Evolutionary conservation across 257 asterid species (phyloP), one percentile per base, ranked within the genome.

Genomic region (Solanum phureja): DNA sequence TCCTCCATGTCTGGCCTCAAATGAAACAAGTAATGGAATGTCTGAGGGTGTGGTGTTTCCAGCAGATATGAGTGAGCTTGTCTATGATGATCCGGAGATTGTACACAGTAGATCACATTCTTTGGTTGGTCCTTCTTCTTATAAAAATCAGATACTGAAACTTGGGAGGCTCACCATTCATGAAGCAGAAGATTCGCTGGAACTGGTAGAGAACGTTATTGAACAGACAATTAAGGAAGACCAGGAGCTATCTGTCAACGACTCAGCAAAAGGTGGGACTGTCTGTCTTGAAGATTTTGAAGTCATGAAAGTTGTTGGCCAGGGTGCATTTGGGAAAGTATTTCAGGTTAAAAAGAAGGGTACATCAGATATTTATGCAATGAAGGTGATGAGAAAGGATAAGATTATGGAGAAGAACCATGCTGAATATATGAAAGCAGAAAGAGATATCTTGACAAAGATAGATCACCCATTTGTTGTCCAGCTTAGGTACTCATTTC

Each of bases 351-450:
- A 90, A 73, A 90, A 92, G 90, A 93, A 34, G 82, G 94, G 93
- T 33, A 88, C 98, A 29, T 85, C 88, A 27, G 94, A 92, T 76
- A 93, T 93, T 83, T 94, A 86, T 87, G 98, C 96, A 35, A 94
- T 94, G 98, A 94, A 94, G 92, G 98, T 94, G 82, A 93, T 94
- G 96, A 84, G 96, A 85, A 94, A 94, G 90, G 98, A 94, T 87
- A 94, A 92, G 88, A 92, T 94, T 85, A 92, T 93, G 96, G 96
- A 93, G 94, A 94, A 93, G 87, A 93, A 92, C 76, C 97, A 90
- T 75, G 90, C 89, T 46, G 89, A 88, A 71, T 93, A 94, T 82
- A 93, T 92, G 96, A 94, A 89, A 87, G 94, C 94, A 12, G 96
- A 94, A 90, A 92, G 95, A 90, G 96, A 94, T 83, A 92, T 94